Base-by-base conservation (phyloP, 208 protist genomes). In the Acanthamoeba sp. region DNA sequence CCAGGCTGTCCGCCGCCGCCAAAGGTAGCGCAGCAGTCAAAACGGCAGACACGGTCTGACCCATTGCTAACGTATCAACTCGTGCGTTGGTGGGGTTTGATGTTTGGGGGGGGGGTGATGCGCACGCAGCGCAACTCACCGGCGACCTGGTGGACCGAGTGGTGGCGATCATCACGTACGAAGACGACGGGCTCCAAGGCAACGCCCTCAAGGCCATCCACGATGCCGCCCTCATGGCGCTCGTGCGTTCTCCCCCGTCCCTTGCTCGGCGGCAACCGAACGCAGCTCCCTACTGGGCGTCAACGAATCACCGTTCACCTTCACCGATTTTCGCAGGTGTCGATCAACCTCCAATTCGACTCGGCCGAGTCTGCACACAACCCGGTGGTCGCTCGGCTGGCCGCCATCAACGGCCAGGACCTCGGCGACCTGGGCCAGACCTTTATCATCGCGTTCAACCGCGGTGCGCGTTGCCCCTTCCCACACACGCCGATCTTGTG, bases 361-460 rank as follows among this genome's bases (percentile, higher is more conserved):
- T 76, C 66, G n/a, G 66, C 66, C 9, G 66, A 76, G 2, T 22
- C 66, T 12, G 34, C 66, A 9, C 66, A 20, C 7, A 76, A 76
- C 38, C 66, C 66, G n/a, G 66, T 76, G n/a, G 27, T 76, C 66
- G n/a, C 66, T 3, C 66, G 66, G 34, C 18, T 76, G 18, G 66
- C 10, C 2, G 66, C 66, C n/a, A 76, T 76, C 34, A 76, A 76
- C 34, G 66, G 66, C 18, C 66, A 76, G 45, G 78, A 87, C n/a
- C 45, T 87, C 10, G 78, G 78, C 12, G 78, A 50, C 3, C 78
- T 87, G 27, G 78, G 78, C 24, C 78, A 87, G 48, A 50, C 24
- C 2, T 87, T 87, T 27, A 87, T 87, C 48, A 87, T 87, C 32
- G 78, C 78, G 3, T 87, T 87, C n/a, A 87, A 87, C 42, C 40